These are phyloP conservation scores for Dothidotthia symphoricarpi DNA, from an alignment of 2,329 filamentous ascomycete species.

Conservation along the genomic window DNA sequence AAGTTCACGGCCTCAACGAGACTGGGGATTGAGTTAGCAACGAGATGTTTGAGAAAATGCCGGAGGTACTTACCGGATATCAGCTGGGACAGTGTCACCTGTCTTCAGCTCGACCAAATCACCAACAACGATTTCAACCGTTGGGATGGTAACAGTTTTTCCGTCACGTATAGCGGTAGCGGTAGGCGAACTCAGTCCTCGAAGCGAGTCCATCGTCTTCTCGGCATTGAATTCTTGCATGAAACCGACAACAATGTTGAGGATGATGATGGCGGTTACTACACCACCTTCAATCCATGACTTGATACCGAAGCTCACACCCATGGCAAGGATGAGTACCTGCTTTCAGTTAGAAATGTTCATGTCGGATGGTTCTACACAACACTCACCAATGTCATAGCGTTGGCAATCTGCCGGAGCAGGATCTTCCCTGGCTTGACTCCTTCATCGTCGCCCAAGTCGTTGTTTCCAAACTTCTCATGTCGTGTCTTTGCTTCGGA, in stretches of 20 bases:
- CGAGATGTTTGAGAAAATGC: background rate
- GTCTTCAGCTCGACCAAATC: conserved; percentile 62
- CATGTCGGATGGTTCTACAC: too few species aligned
- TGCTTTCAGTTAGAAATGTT: conserved; percentile 8
- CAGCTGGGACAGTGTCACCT: conserved; percentile 68
- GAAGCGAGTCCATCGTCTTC: conserved; percentile 50
- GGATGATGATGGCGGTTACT: conserved; percentile 45
- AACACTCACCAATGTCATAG: conserved; percentile 66
- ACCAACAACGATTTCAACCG: conserved; percentile 62
- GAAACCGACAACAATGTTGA: conserved; percentile 50
- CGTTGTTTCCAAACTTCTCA: conserved; percentile 62
- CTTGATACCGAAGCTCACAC: conserved; percentile 46
- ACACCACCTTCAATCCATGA: conserved; percentile 51
- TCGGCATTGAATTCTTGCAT: conserved; percentile 49
- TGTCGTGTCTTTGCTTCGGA: conserved; percentile 52
- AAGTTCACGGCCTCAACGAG: conserved; percentile 67
- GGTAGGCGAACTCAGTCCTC: conserved; percentile 47
- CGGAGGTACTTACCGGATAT: conserved; percentile 50
- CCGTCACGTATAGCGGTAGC: conserved; percentile 54
- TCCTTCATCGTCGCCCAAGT: conserved; percentile 67
- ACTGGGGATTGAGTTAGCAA: conserved; percentile 14
- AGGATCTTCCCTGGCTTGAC: conserved; percentile 73
- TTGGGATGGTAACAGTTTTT: conserved; percentile 51
- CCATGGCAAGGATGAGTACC: conserved; percentile 49
- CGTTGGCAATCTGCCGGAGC: conserved; percentile 71